phyloP scores from a whole-genome alignment of 2,329 filamentous ascomycete genomes.

The Orbilia brochopaga region DNA sequence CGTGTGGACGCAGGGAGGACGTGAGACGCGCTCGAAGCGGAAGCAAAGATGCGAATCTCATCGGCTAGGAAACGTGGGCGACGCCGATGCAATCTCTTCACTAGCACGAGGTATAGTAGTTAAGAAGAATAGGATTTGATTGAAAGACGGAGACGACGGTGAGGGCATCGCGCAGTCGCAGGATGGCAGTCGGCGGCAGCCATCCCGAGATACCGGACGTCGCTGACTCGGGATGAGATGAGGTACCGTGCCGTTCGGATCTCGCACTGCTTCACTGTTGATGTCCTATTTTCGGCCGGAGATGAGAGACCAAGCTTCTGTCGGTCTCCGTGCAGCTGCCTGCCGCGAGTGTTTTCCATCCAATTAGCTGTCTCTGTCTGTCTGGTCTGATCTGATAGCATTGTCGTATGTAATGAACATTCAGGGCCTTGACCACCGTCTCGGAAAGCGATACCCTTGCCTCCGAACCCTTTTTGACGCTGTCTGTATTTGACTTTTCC shows the following conservation, averaged over 20 bases:
- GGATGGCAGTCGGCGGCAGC: too few species aligned
- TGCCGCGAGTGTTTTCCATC: too few species aligned
- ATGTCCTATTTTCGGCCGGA: too few species aligned
- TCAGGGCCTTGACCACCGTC: constrained; percentile 30
- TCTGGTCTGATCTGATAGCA: too few species aligned
- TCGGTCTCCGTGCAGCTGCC: neutral
- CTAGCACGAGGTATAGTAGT: neutral
- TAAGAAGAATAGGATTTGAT: neutral
- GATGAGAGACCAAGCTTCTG: neutral
- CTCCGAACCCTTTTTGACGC: constrained; percentile 23
- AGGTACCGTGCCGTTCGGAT: neutral
- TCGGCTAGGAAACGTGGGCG: constrained; percentile 21
- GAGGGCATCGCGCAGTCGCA: too few species aligned
- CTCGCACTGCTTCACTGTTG: too few species aligned
- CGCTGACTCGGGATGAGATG: too few species aligned
- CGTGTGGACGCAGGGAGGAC: constrained; percentile 8
- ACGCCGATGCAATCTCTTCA: constrained; percentile 16
- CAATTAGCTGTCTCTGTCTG: too few species aligned
- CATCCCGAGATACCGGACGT: too few species aligned
- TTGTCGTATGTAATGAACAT: constrained; percentile 35
- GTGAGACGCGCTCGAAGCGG: constrained; percentile 41
- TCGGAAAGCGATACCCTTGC: constrained; percentile 27
- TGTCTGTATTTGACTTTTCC: neutral
- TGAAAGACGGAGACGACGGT: neutral
- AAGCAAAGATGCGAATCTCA: constrained; percentile 45